These are phyloP conservation scores for Yarrowia osloensis DNA, from an alignment of 805 yeast species.

Conservation along the genomic window DNA sequence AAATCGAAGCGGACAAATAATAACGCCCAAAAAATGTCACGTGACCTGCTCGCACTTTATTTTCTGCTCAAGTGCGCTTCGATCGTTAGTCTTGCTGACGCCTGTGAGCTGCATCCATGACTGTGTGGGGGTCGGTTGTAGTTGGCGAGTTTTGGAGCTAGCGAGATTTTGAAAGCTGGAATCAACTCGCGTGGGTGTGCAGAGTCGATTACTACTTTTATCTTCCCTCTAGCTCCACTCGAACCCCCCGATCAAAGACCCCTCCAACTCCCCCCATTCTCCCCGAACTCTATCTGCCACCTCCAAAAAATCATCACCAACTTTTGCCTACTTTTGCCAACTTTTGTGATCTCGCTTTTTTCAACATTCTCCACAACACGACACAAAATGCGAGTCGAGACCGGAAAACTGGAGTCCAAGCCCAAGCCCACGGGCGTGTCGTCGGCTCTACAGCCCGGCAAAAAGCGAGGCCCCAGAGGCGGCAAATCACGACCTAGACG, in stretches of 20 bases:
- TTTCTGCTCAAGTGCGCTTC: too few relatives aligned
- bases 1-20: too few relatives aligned
- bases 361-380: not conserved
- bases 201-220: not conserved
- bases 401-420: constrained; percentile 25
- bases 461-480: constrained; percentile 10
- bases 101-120: constrained; percentile 2
- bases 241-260: not conserved
- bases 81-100: not conserved
- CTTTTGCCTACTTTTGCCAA: not conserved
- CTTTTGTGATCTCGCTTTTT: too few relatives aligned
- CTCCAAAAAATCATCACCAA: constrained; percentile 16
- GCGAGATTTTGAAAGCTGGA: not conserved
- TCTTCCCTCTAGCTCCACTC: not conserved
- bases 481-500: constrained; percentile 8
- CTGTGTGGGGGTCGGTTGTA: not conserved
- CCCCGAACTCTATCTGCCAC: not conserved
- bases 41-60: not conserved
- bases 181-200: not conserved
- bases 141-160: not conserved
- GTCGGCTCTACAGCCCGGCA: constrained; percentile 14
- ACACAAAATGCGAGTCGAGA: constrained; percentile 12
- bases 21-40: too few relatives aligned
- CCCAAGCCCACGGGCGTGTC: constrained; percentile 29
- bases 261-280: not conserved